Conservation (phyloP, 129 eudicot genomes). For the Flaveria brownii region DNA sequence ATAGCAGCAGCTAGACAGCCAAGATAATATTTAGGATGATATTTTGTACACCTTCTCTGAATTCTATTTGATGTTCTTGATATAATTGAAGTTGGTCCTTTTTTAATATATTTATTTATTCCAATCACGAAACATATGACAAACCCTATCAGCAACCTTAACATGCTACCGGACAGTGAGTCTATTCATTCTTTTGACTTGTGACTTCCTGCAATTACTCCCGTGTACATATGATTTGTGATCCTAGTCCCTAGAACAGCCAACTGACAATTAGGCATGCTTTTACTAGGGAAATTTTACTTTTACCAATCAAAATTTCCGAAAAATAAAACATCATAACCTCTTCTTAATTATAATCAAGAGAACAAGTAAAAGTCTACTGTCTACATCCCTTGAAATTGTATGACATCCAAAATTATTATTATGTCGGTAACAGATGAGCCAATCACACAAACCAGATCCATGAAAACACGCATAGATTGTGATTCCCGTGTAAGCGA, state of each 20-base stretch:
- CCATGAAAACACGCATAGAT: background rate
- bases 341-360: background rate
- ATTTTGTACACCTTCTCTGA: background rate
- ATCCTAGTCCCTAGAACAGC: background rate
- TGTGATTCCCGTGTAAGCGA: background rate
- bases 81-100: background rate
- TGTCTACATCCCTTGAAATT: slow-evolving; percentile 12
- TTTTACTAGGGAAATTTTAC: background rate
- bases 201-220: background rate
- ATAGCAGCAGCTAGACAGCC: background rate
- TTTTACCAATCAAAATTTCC: background rate
- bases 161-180: background rate
- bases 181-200: background rate
- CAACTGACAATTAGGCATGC: background rate
- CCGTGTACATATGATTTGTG: background rate
- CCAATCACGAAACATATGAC: slow-evolving; percentile 1
- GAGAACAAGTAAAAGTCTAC: background rate
- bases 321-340: background rate
- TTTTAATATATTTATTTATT: background rate
- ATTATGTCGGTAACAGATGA: slow-evolving; percentile 4
- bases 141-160: slow-evolving; percentile 7
- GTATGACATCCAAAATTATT: slow-evolving; percentile 1
- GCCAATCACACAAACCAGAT: slow-evolving; percentile 3
- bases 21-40: background rate
- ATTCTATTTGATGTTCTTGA: background rate